Conservation (phyloP, 2,329 filamentous ascomycete genomes). For the Exserohilum turcica region DNA sequence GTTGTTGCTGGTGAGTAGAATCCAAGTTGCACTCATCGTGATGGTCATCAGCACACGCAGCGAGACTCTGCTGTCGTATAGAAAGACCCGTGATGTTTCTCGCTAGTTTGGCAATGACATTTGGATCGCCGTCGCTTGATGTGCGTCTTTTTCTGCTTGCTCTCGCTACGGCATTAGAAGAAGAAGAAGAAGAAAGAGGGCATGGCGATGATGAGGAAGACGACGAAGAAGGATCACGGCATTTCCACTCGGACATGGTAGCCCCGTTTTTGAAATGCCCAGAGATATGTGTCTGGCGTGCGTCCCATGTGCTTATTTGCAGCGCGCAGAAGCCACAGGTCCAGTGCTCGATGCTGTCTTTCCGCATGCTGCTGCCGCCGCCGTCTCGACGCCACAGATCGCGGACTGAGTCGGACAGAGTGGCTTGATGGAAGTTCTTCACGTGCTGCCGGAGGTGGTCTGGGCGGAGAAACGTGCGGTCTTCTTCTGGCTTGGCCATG, state of each 20-base stretch:
- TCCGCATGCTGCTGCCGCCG: slow-evolving; percentile 5
- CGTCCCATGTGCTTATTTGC: slow-evolving; percentile 34
- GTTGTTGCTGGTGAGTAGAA: no score
- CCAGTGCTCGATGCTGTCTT: slow-evolving; percentile 27
- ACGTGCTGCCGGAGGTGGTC: slow-evolving; percentile 44
- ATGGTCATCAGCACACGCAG: not conserved
- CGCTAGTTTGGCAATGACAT: slow-evolving; percentile 7
- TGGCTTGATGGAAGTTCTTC: slow-evolving; percentile 39
- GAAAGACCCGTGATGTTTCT: slow-evolving; percentile 4
- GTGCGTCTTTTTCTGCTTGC: slow-evolving; percentile 6
- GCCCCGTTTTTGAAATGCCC: slow-evolving; percentile 41
- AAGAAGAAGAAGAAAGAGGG: no score
- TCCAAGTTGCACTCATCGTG: no score
- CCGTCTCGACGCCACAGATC: slow-evolving; percentile 37
- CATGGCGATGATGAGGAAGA: no score
- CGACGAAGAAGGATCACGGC: no score
- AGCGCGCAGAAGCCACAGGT: slow-evolving; percentile 41
- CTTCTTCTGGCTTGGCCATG: slow-evolving; percentile 27
- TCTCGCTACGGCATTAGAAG: no score
- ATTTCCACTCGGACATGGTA: slow-evolving; percentile 39
- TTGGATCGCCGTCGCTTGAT: slow-evolving; percentile 4
- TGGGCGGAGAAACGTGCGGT: slow-evolving; percentile 41
- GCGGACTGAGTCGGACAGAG: slow-evolving; percentile 30
- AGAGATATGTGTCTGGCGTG: slow-evolving; percentile 40
- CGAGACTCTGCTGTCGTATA: not conserved